Base-by-base conservation (phyloP, 129 eudicot species). In the Rutidosis leptorrhynchoides region DNA sequence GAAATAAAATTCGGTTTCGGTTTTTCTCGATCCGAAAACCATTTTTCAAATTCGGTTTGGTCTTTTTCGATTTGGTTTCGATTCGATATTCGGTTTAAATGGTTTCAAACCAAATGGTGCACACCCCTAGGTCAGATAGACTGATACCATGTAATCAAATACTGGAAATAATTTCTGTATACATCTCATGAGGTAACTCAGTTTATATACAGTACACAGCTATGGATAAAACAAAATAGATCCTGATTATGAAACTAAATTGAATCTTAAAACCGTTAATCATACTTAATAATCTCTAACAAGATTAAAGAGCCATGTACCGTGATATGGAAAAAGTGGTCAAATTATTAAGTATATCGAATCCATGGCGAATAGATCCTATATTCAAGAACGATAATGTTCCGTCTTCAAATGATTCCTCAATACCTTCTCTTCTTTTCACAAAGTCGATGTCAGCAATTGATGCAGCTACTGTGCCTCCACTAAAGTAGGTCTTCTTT, bases 401-500 rank as follows among this genome's bases (percentile, higher is more conserved):
- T 29, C 98, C 98, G 76, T 92, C 96, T 86, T 92, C 98, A 26
- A 92, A 88, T 45, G 66, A 72, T 56, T 92, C 98, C 80, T 92
- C 96, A 60, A 83, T 58, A 7, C 91, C 91, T 24, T 88, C 91
- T 78, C 98, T 92, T 78, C 96, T 84, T 75, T 78, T 88, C 74
- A 83, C 89, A 74, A 76, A 88, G 79, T 92, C 98, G 35, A 92
- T 78, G 70, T 92, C 98, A 62, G 98, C 96, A 68, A 88, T 92
- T 23, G 98, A 85, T 68, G 96, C 95, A 64, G 95, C 95, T 61
- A 92, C 96, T 22, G 98, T 92, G 73, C 98, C 98, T 85, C 98
- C 98, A 80, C 98, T 83, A 52, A 92, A 92, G 73, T 92, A 92
- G 52, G 91, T 81, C 73, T 88, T 92, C 91, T 74, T 92, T 83